Evolutionary conservation across 768 basidiomycete species (phyloP).

Genomic region (Mrakia gelida): DNA sequence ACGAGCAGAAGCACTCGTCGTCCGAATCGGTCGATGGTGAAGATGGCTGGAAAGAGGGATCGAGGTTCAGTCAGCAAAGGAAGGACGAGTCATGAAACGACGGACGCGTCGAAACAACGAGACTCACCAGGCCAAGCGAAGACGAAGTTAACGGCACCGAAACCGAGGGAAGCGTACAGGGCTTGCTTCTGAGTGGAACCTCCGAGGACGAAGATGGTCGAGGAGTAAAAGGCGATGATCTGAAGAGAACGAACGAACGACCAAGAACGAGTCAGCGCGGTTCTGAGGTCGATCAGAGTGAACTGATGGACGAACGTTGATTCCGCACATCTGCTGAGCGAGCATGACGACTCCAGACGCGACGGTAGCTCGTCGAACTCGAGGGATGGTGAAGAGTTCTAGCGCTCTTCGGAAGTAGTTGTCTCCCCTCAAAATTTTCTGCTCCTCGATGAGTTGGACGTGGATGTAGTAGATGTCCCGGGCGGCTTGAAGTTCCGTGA

Average conservation of each 20-base stretch:
- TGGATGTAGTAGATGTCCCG: conserved; percentile 74
- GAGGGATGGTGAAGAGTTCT: conserved; percentile 64
- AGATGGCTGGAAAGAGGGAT: no score
- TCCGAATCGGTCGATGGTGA: conserved; percentile 59
- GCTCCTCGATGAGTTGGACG: conserved; percentile 63
- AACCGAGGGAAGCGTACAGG: conserved; percentile 63
- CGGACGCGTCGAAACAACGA: no score
- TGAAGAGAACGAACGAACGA: no score
- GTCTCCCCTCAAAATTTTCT: conserved; percentile 53
- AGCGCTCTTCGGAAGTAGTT: conserved; percentile 52
- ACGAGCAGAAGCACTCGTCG: conserved; percentile 67
- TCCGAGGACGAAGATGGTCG: conserved; percentile 63
- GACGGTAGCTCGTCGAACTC: conserved; percentile 62
- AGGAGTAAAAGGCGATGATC: conserved; percentile 72
- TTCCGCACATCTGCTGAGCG: conserved; percentile 71
- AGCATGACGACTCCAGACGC: conserved; percentile 69
- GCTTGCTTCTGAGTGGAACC: conserved; percentile 57
- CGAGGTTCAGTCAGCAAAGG: no score
- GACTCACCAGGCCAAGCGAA: conserved; percentile 46
- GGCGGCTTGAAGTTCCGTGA: conserved; percentile 68
- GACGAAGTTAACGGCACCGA: conserved; percentile 46
- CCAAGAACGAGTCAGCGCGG: no score
- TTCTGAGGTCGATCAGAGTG: no score
- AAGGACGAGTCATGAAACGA: no score
- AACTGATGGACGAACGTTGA: conserved; percentile 50